These are phyloP conservation scores for Leccinum truebloodii DNA, from an alignment of 768 basidiomycete species.

Conservation along the genomic window DNA sequence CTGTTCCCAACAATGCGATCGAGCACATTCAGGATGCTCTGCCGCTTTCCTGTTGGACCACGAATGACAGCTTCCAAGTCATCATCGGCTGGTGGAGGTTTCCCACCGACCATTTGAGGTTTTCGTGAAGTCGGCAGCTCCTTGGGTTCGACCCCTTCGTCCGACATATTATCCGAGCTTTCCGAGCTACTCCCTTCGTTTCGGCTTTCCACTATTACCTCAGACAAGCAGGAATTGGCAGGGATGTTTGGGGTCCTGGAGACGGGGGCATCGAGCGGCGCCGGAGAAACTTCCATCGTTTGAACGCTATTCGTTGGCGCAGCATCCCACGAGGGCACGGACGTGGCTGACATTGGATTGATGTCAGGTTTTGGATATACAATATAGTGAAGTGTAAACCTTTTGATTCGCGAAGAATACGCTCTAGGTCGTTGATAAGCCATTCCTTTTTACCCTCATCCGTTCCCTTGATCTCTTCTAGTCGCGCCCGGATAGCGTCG, in stretches of 20 bases:
- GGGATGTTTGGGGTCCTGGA: constrained; percentile 26
- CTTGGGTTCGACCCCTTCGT: constrained; percentile 19
- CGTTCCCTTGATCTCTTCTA: constrained; percentile 42
- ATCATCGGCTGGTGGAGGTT: constrained; percentile 10
- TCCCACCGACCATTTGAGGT: constrained; percentile 2
- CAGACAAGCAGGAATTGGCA: constrained; percentile 33
- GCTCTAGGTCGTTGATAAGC: constrained; percentile 45
- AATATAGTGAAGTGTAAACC: constrained; percentile 15
- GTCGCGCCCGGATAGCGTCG: constrained; percentile 44
- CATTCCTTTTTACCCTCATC: constrained; percentile 20
- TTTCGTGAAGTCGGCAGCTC: constrained; percentile 1
- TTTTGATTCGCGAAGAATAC: constrained; percentile 32
- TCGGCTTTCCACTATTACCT: constrained; percentile 37
- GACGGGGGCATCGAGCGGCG: constrained; percentile 5
- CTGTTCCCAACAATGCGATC: constrained; percentile 32
- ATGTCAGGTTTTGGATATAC: constrained; percentile 9
- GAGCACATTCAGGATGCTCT: constrained; percentile 27
- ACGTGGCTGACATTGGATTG: constrained; percentile 9
- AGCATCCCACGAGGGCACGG: neutral
- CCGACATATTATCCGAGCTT: constrained; percentile 30
- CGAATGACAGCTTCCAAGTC: constrained; percentile 45
- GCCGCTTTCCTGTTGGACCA: constrained; percentile 35
- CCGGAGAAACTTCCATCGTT: neutral
- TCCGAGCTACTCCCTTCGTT: constrained; percentile 45
- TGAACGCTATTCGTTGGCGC: constrained; percentile 4